phyloP scores from a whole-genome alignment of 192 early-diverging fungal genomes.

The Podila minutissima region DNA sequence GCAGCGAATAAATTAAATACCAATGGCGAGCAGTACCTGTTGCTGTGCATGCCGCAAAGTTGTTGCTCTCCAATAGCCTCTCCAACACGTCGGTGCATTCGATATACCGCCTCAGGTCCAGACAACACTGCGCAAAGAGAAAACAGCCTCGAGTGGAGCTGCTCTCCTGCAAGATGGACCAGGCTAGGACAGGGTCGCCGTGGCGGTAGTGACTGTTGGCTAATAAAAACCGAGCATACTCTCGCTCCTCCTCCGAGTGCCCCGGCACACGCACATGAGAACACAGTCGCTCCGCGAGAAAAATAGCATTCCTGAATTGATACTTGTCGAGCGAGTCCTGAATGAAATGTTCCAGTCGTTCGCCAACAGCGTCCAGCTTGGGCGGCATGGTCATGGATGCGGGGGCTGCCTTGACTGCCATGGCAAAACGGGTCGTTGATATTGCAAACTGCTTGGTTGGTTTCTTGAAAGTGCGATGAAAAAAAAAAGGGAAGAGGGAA shows the following conservation, averaged over 20 bases:
- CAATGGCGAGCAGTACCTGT: conserved; percentile 1
- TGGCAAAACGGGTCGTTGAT: not conserved
- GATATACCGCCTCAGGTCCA: conserved; percentile 46
- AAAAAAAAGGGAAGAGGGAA: too few relatives aligned
- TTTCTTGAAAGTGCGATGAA: too few relatives aligned
- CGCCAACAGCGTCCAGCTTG: conserved; percentile 12
- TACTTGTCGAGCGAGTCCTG: conserved; percentile 53
- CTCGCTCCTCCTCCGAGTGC: conserved; percentile 17
- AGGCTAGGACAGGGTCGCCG: conserved; percentile 43
- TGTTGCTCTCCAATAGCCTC: conserved; percentile 13
- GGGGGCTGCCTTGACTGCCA: conserved; percentile 8
- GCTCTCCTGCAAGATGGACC: conserved; percentile 31
- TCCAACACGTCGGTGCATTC: conserved; percentile 43
- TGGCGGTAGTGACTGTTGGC: conserved; percentile 53
- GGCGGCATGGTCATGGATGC: not conserved
- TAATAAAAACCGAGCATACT: conserved; percentile 47
- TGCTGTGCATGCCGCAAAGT: conserved; percentile 5
- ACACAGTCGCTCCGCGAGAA: conserved; percentile 53
- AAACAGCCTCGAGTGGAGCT: conserved; percentile 30
- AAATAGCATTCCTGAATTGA: conserved; percentile 50
- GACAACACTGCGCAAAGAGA: conserved; percentile 57
- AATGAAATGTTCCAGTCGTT: conserved; percentile 41
- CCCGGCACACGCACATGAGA: conserved; percentile 10
- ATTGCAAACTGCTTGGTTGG: not conserved
- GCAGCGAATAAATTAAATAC: not conserved